Conservation (phyloP, 768 basidiomycete species). For the Ramaria sp. region DNA sequence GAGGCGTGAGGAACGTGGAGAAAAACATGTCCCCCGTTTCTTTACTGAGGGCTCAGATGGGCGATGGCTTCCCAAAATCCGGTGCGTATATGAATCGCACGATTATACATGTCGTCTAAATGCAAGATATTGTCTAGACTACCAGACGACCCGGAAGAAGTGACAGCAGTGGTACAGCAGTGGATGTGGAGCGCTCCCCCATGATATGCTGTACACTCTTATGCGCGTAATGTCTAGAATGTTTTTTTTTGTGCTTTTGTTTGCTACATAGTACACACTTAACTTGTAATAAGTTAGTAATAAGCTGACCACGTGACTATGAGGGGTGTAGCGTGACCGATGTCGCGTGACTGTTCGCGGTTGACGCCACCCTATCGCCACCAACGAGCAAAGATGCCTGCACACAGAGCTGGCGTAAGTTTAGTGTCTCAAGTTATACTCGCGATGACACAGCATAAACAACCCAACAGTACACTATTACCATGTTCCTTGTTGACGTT, state of each 20-base stretch:
- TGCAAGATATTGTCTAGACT: conserved; percentile 34
- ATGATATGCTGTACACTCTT: background rate
- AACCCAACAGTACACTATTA: conserved; percentile 59
- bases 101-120: background rate
- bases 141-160: conserved; percentile 57
- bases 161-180: conserved; percentile 52
- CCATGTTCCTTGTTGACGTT: conserved; percentile 83
- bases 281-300: background rate
- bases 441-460: conserved; percentile 5
- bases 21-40: conserved; percentile 63
- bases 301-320: background rate
- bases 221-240: background rate
- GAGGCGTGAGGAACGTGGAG: conserved; percentile 62
- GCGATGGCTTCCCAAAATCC: conserved; percentile 74
- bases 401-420: conserved; percentile 72
- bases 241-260: background rate
- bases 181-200: conserved; percentile 59
- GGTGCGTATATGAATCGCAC: conserved; percentile 29
- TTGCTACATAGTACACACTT: background rate
- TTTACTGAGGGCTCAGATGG: conserved; percentile 63
- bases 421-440: background rate
- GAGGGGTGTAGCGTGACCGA: background rate
- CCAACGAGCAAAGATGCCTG: conserved; percentile 38
- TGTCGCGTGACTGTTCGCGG: background rate
- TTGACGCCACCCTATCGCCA: background rate